Base-by-base conservation (phyloP, 2,329 filamentous ascomycete genomes). In the Claviceps sp. region DNA sequence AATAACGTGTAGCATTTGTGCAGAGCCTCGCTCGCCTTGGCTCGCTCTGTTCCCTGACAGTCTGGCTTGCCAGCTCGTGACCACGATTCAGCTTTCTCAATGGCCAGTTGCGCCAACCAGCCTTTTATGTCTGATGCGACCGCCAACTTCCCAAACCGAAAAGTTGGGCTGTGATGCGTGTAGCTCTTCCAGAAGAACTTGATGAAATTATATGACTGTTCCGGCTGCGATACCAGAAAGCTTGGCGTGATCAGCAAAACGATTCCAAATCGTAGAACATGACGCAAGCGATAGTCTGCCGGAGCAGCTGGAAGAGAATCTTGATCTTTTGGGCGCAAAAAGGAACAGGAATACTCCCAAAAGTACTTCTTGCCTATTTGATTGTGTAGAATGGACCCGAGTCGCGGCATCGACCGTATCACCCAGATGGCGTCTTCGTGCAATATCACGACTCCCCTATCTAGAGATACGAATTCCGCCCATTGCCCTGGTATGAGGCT, bases 401-500 rank as follows among this genome's bases (percentile, higher is more conserved):
- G 55, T 0, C 57, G 54, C 1, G 73, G 71, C 47, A 77, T 68
- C 2, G 63, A 62, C 7, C 70, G 64, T 5, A 74, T 54, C 5
- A 61, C 60, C 59, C 63, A 65, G 10, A 68, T 55, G 4, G 64
- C 64, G 13, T 68, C 62, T 58, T 76, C 72, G 53, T 78, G 73
- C 3, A 78, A 60, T 39, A 78, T 70, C 11, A 77, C 60, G 48
- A 59, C 55, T 19, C 66, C 62, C 43, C 58, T 49, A 0, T 58
- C 52, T 3, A 57, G 54, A 17, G 61, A 62, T 8, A 62, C 34
- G 55, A 81, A 79, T 17, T 62, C 64, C 4, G 61, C 55, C 77
- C 77, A 81, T 8, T 73, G 66, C 1, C 76, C 76, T 5, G 66
- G 39, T 1, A 60, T 59, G 13, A 70, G 58, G 47, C 69, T 71